phyloP scores from a whole-genome alignment of 202 grass and related monocot species.

The Saccharum hybrid region DNA sequence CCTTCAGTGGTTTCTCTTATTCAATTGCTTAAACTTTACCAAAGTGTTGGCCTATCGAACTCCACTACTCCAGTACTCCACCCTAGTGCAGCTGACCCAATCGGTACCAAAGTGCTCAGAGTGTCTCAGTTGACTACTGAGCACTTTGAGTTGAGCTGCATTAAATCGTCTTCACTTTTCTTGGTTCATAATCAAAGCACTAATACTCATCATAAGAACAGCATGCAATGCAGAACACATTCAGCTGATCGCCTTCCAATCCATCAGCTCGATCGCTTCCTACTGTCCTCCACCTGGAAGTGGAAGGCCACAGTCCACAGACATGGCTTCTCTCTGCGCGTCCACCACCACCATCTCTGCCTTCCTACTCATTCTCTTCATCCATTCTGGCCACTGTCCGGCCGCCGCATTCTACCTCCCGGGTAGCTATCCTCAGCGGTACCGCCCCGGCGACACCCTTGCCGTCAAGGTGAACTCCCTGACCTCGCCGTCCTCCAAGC shows the following conservation, averaged over 20 bases:
- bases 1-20: no score
- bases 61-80: no score
- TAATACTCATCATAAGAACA: neutral
- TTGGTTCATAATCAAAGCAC: slow-evolving; percentile 38
- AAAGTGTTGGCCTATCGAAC: no score
- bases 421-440: slow-evolving; percentile 52
- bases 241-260: neutral
- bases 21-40: no score
- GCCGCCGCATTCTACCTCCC: slow-evolving; percentile 53
- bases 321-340: slow-evolving; percentile 14
- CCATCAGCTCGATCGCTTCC: neutral
- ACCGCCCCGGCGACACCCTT: slow-evolving; percentile 45
- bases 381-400: neutral
- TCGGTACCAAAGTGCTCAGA: no score
- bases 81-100: no score
- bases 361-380: slow-evolving; percentile 31
- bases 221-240: neutral
- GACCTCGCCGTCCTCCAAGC: slow-evolving; percentile 51
- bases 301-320: neutral
- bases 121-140: no score
- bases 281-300: neutral
- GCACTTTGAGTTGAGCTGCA: neutral
- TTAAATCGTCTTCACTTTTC: neutral
- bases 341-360: neutral
- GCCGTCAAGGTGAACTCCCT: slow-evolving; percentile 57